These are phyloP conservation scores for Suillus discolor DNA, from an alignment of 768 basidiomycete genomes.

Conservation along the genomic window DNA sequence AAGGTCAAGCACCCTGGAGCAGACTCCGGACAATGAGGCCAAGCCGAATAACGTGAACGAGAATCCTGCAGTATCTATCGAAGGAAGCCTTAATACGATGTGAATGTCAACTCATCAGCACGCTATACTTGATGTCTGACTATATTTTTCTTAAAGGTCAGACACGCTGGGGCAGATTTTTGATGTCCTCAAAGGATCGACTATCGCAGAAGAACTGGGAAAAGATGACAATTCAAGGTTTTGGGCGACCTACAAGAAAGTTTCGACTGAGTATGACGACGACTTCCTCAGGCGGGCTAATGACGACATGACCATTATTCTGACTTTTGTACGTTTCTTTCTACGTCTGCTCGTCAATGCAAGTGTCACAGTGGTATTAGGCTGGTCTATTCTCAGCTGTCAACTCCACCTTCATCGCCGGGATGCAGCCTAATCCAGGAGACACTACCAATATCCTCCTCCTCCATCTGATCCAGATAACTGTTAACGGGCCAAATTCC, in stretches of 20 bases:
- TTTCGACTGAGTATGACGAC: neutral
- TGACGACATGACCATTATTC: neutral
- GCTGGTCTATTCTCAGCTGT: conserved; percentile 2
- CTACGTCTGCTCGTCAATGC: neutral
- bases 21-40: conserved; percentile 33
- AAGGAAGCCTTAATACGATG: neutral
- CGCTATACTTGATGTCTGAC: neutral
- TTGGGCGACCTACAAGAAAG: neutral
- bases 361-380: neutral
- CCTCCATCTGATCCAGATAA: neutral
- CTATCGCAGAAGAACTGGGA: neutral
- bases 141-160: neutral
- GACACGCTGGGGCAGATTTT: neutral
- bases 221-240: neutral
- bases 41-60: neutral
- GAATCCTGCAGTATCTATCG: neutral
- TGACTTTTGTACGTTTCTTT: neutral
- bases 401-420: neutral
- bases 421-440: neutral
- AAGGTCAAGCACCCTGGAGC: too few relatives aligned
- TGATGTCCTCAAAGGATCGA: neutral
- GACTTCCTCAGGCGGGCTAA: neutral
- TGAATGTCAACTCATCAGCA: neutral
- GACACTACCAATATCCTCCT: neutral
- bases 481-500: neutral